Evolutionary conservation across 2,329 filamentous ascomycete genomes (phyloP).

Genomic region (Domatiomyces globalis): DNA sequence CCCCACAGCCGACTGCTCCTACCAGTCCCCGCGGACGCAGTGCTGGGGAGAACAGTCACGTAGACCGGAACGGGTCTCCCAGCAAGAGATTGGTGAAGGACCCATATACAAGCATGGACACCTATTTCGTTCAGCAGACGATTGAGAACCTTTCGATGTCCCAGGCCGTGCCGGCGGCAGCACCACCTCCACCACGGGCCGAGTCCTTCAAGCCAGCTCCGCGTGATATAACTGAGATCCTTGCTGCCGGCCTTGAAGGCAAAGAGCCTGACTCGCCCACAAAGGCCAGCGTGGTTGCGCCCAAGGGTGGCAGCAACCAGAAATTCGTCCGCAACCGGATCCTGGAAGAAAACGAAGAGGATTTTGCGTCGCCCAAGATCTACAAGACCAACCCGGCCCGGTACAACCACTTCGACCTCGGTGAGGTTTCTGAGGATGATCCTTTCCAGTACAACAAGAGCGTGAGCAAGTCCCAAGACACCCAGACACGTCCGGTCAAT

Average conservation of each 20-base stretch:
- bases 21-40: conserved; percentile 14
- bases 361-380: conserved; percentile 34
- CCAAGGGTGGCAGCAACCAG: conserved; percentile 35
- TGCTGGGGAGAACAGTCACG: conserved; percentile 6
- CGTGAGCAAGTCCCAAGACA: conserved; percentile 18
- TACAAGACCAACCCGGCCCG: conserved; percentile 59
- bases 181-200: conserved; percentile 52
- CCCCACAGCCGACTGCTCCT: conserved; percentile 11
- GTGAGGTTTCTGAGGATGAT: conserved; percentile 27
- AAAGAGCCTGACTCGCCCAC: conserved; percentile 18
- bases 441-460: conserved; percentile 14
- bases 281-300: conserved; percentile 21
- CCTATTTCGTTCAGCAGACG: conserved; percentile 11
- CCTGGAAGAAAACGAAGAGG: conserved; percentile 36
- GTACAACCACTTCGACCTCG: conserved; percentile 76
- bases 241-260: conserved; percentile 35
- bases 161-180: conserved; percentile 47
- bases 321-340: conserved; percentile 40
- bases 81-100: conserved; percentile 30
- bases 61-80: conserved; percentile 21
- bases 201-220: conserved; percentile 53
- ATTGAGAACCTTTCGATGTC: conserved; percentile 7
- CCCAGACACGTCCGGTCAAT: conserved; percentile 8
- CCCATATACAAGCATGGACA: conserved; percentile 26
- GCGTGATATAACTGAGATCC: conserved; percentile 57